phyloP scores from a whole-genome alignment of 805 yeast species.

The Starmerella sirachaensis region DNA sequence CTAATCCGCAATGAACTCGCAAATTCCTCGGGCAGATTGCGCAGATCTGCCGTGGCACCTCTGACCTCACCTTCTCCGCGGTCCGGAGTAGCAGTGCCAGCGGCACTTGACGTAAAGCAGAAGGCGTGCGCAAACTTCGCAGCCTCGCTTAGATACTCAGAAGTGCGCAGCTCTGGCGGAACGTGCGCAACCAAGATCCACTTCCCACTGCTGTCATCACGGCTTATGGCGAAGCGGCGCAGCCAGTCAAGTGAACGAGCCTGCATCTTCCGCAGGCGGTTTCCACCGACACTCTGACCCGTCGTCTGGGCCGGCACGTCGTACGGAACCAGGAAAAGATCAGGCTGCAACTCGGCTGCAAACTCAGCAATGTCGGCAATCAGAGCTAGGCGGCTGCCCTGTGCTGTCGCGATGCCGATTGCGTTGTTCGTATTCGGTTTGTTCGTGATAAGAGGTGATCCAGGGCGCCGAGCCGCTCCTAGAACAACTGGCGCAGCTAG shows the following conservation, averaged over 20 bases:
- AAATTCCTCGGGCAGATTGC: not conserved
- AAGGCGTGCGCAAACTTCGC: slow-evolving; percentile 14
- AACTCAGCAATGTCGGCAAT: slow-evolving; percentile 21
- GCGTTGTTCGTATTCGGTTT: slow-evolving; percentile 27
- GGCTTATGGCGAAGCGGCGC: slow-evolving; percentile 14
- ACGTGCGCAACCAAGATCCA: slow-evolving; percentile 25
- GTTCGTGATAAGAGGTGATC: slow-evolving; percentile 23
- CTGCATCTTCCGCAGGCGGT: slow-evolving; percentile 30
- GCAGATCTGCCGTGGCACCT: not conserved
- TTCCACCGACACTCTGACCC: slow-evolving; percentile 27
- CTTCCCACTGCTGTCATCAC: not conserved
- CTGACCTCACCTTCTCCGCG: not conserved
- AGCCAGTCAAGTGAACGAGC: slow-evolving; percentile 29
- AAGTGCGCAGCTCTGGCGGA: slow-evolving; percentile 24
- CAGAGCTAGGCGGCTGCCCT: slow-evolving; percentile 28
- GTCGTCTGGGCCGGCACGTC: slow-evolving; percentile 27
- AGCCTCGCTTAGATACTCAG: slow-evolving; percentile 16
- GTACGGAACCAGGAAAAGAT: slow-evolving; percentile 28
- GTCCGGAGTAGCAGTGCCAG: not conserved
- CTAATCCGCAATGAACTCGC: slow-evolving; percentile 10
- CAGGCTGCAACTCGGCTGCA: slow-evolving; percentile 23
- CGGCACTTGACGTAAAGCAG: slow-evolving; percentile 2
- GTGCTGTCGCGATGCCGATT: slow-evolving; percentile 29
- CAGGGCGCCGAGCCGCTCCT: slow-evolving; percentile 26
- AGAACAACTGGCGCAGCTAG: slow-evolving; percentile 23